Base-by-base conservation (phyloP, 2,329 filamentous ascomycete species). In the Aspergillus texensis region DNA sequence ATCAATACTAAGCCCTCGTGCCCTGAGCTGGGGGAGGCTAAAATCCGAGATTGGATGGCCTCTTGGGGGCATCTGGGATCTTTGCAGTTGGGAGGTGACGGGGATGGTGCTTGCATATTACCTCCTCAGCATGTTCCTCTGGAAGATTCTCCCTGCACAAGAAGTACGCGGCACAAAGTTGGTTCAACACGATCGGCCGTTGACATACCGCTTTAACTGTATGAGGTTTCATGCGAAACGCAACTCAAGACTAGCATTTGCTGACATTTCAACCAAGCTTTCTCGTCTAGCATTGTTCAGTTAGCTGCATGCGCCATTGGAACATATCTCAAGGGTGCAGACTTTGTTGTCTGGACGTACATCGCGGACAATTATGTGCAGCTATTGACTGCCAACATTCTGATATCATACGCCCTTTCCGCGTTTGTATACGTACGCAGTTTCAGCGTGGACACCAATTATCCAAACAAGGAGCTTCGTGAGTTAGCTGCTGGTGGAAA, bases 351-450 rank as follows among this genome's bases (percentile, higher is more conserved):
- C 58, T 97, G 94, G 94, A 91, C 89, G 26, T 97, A 92, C 79
- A 93, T 97, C 74, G 88, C 90, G 79, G 89, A 96, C 74, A 93
- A 97, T 81, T 95, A 93, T 75, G 74, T 94, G 54, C 91, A 94
- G 74, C 84, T 97, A 60, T 82, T 95, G 39, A 95, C 92, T 0
- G 87, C 89, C 67, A 95, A 93, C 76, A 87, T 95, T 62, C 72
- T 94, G 55, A 88, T 97, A 68, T 83, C 92, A 6, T 91, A 89
- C 72, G 78, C 78, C 10, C 81, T 96, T 12, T 88, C 93, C 8
- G 88, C 86, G 6, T 96, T 88, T 69, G 88, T 93, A 65, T 97
- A 97, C 74, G 77, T 92, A 59, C 84, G 85, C 69, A 94, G 91
- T 74, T 97, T 97, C 81, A 84, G 84, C 63, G 90, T 96, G 78